Percentiles rank a stretch among this genome's conserved stretches.
These are phyloP conservation scores for Blastocystis sp. DNA, from an alignment of 352 stramenopile genomes.

Conservation along the genomic window DNA sequence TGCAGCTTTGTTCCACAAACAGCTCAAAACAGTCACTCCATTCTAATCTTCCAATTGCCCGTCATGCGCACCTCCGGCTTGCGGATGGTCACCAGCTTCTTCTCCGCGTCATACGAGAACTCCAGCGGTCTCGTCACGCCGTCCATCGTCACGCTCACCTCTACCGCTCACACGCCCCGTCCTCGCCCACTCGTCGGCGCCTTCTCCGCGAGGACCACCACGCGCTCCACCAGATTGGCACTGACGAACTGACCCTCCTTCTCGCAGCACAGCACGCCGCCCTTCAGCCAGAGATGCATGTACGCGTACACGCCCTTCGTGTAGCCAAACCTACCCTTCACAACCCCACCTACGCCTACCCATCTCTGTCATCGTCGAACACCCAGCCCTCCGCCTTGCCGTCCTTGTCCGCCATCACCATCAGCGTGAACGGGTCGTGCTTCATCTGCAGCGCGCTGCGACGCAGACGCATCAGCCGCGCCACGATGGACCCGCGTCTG, in stretches of 20 bases:
- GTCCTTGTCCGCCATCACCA: slow-evolving; percentile 84
- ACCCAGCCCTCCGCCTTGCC: slow-evolving; percentile 82
- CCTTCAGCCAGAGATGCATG: slow-evolving; percentile 75
- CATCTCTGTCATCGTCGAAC: slow-evolving; percentile 94
- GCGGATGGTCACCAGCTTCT: slow-evolving; percentile 79
- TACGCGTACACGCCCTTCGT: slow-evolving; percentile 75
- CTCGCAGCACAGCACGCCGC: slow-evolving; percentile 71
- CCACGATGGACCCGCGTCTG: slow-evolving; percentile 88
- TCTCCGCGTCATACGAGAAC: slow-evolving; percentile 77
- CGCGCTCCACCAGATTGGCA: slow-evolving; percentile 79
- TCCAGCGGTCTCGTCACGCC: slow-evolving; percentile 76
- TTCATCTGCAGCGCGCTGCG: slow-evolving; percentile 88
- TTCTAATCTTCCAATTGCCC: slow-evolving; percentile 78
- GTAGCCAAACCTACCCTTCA: slow-evolving; percentile 22
- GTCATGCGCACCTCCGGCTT: slow-evolving; percentile 80
- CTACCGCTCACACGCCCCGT: slow-evolving; percentile 74
- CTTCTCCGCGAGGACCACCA: slow-evolving; percentile 75
- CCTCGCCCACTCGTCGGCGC: slow-evolving; percentile 71
- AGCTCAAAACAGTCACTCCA: slow-evolving; percentile 71
- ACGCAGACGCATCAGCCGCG: slow-evolving; percentile 89
- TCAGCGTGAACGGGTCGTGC: slow-evolving; percentile 93
- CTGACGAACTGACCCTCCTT: slow-evolving; percentile 75
- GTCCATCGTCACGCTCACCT: slow-evolving; percentile 74
- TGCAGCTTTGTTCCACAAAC: slow-evolving; percentile 4
- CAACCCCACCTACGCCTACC: slow-evolving; percentile 71